Evolutionary conservation across 169 alveolate genomes (phyloP).

Genomic region (Plasmodium ovale): DNA sequence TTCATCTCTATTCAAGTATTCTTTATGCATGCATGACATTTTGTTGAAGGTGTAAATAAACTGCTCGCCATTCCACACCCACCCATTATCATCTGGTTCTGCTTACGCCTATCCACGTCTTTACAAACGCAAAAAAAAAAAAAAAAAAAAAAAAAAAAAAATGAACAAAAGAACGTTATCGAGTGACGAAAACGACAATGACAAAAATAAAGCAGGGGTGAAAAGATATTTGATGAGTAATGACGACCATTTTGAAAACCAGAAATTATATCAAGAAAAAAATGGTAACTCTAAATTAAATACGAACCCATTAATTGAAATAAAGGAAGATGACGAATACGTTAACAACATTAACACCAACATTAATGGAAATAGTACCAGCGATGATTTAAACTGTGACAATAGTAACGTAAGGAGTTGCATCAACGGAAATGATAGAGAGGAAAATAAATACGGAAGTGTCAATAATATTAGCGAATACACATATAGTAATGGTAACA

Average conservation of each 20-base stretch:
- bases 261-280: slow-evolving; percentile 35
- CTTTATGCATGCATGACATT: neutral
- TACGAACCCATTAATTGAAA: slow-evolving; percentile 14
- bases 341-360: too few species aligned
- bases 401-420: neutral
- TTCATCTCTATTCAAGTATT: too few species aligned
- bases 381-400: neutral
- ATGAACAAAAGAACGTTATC: slow-evolving; percentile 67
- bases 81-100: neutral
- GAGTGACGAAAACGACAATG: slow-evolving; percentile 32
- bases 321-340: slow-evolving; percentile 15
- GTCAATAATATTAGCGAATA: neutral
- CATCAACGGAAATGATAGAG: slow-evolving; percentile 10
- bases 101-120: neutral
- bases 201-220: slow-evolving; percentile 58
- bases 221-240: slow-evolving; percentile 55
- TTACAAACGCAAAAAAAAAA: neutral
- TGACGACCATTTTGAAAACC: slow-evolving; percentile 51
- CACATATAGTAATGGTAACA: neutral
- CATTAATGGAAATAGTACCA: neutral
- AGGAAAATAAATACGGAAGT: neutral
- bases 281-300: slow-evolving; percentile 15
- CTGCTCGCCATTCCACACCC: neutral
- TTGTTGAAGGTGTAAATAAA: too few species aligned
- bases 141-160: slow-evolving; percentile 1